Conservation (phyloP, 768 basidiomycete genomes). For the Naganishia vaughanmartiniae region DNA sequence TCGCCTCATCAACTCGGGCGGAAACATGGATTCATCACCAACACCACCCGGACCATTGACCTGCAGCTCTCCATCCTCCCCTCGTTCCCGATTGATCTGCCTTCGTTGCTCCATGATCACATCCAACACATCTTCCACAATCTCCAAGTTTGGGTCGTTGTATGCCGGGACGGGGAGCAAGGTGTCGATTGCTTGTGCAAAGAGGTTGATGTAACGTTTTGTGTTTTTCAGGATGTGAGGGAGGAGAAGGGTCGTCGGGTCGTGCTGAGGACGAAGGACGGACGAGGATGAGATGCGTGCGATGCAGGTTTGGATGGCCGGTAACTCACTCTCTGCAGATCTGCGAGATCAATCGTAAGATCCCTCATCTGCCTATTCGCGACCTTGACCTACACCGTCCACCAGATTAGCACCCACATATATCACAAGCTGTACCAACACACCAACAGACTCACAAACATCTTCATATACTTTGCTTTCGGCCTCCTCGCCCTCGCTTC, state of each 20-base stretch:
- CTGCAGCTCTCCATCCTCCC: constrained; percentile 33
- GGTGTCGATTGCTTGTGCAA: constrained; percentile 84
- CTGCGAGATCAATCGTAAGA: constrained; percentile 83
- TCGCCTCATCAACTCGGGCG: constrained; percentile 83
- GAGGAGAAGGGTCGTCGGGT: constrained; percentile 56
- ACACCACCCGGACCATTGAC: constrained; percentile 48
- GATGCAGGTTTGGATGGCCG: neutral
- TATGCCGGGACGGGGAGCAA: constrained; percentile 83
- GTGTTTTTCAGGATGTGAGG: constrained; percentile 76
- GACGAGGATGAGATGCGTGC: neutral
- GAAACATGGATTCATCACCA: constrained; percentile 74
- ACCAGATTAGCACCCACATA: too few relatives aligned
- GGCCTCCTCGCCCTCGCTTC: constrained; percentile 29
- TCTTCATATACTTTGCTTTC: constrained; percentile 51
- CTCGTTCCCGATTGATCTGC: constrained; percentile 54
- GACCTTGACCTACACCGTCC: constrained; percentile 53
- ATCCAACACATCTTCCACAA: constrained; percentile 81
- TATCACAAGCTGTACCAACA: too few relatives aligned
- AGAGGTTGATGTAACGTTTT: constrained; percentile 82
- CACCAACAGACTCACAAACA: constrained; percentile 42
- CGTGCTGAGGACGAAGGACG: neutral
- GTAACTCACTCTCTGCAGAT: constrained; percentile 66
- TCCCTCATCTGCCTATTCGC: constrained; percentile 91
- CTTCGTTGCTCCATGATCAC: constrained; percentile 90
- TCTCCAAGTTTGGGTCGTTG: constrained; percentile 77